Evolutionary conservation across 768 basidiomycete species (phyloP).

Genomic region (Agaricus subrufescens): DNA sequence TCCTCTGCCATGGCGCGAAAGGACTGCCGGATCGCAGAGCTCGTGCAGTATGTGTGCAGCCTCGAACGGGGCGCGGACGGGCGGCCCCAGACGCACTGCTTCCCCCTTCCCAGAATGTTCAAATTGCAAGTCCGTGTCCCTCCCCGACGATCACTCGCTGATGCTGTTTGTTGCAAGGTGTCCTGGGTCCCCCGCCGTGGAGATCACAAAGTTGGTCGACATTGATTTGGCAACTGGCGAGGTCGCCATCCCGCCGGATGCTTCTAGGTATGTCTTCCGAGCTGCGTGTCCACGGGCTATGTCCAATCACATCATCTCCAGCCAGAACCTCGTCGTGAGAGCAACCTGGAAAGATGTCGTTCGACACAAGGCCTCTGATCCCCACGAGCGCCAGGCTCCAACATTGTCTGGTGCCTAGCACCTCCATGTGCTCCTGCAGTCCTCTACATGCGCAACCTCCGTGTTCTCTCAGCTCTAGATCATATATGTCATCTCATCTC

Average conservation of each 20-base stretch:
- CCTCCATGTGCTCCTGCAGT: neutral
- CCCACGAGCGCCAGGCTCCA: neutral
- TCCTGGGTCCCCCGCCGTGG: slow-evolving; percentile 56
- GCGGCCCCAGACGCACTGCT: slow-evolving; percentile 46
- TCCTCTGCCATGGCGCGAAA: slow-evolving; percentile 13
- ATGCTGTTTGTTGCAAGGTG: slow-evolving; percentile 42
- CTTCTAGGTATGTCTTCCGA: slow-evolving; percentile 4
- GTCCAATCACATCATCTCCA: slow-evolving; percentile 9
- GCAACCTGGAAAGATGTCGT: slow-evolving; percentile 11
- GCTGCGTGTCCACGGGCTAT: slow-evolving; percentile 5
- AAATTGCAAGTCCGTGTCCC: slow-evolving; percentile 44
- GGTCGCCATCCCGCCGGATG: slow-evolving; percentile 41
- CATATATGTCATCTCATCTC: slow-evolving; percentile 4
- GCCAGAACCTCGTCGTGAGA: slow-evolving; percentile 11
- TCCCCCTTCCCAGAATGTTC: slow-evolving; percentile 73
- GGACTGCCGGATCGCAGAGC: slow-evolving; percentile 59
- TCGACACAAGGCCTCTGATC: neutral
- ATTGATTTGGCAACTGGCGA: slow-evolving; percentile 44
- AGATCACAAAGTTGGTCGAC: slow-evolving; percentile 57
- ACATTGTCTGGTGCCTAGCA: neutral
- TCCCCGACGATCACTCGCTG: slow-evolving; percentile 2
- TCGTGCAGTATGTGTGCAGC: slow-evolving; percentile 68
- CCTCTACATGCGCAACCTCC: slow-evolving; percentile 1
- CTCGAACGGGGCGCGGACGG: slow-evolving; percentile 24
- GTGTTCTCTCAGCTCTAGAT: slow-evolving; percentile 6